Base-by-base conservation (phyloP, 306 rosid genomes). In the Vigna angularis region DNA sequence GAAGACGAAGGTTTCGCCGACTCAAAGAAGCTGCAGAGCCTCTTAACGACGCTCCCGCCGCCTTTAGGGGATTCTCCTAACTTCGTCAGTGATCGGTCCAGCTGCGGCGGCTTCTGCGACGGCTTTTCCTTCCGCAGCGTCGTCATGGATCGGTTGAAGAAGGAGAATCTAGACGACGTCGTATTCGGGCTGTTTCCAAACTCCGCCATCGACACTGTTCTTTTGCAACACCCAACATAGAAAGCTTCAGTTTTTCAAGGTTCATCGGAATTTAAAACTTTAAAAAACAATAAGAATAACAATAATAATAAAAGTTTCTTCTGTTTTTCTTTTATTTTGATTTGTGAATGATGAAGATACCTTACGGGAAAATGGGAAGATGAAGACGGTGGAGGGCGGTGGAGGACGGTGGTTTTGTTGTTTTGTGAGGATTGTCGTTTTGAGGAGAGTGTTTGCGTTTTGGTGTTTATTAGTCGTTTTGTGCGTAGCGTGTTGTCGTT, bases 11-110 rank as follows among this genome's bases (percentile, higher is more conserved):
- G 38, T 34, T 56, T 80, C 5, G 82, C 14, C 7, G 90, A 16
- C 59, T 95, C 99, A 45, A 95, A 95, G 36, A 91, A 68, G 50
- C 62, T 81, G 75, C 99, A 83, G 34, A 95, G 92, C 83, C 88
- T 88, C 86, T 86, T 91, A 5, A 95, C 99, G 81, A 83, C 78
- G 68, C 66, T 12, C 4, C 67, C 67, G 8, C 82, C 90, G 26
- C 98, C 98, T 42, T 86, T 90, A 47, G 88, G 79, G 32, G 93
- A 72, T 53, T 89, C 93, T 1, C 1, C 38, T 91, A 82, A 64
- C 13, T 79, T 82, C 77, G 73, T 78, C 16, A 93, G 72, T 28
- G 98, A 87, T 44, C 96, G 93, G 0, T 84, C 93, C 26, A 92
- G 66, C 64, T 51, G 51, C 65, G 62, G 67, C 30, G 85, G 55